phyloP scores from a whole-genome alignment of 345 rosid genomes.

The Melaleuca alternifolia region DNA sequence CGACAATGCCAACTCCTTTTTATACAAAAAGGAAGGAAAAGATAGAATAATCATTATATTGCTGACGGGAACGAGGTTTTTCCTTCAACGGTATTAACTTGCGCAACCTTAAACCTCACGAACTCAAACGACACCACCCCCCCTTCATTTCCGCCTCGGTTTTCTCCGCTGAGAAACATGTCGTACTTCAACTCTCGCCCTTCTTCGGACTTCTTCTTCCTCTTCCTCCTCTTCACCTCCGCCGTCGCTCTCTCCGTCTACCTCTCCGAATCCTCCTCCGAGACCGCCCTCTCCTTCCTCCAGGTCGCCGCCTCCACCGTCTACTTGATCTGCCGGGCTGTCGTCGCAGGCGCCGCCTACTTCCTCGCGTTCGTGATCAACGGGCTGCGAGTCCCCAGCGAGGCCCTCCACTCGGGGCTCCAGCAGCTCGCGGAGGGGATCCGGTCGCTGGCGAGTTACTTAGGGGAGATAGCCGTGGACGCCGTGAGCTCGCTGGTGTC shows the following conservation, averaged over 20 bases:
- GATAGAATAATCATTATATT: background rate
- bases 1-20: background rate
- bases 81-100: background rate
- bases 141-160: background rate
- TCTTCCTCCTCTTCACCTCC: background rate
- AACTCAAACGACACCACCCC: background rate
- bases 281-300: background rate
- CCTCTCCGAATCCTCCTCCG: background rate
- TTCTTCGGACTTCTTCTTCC: background rate
- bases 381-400: slow-evolving; percentile 16
- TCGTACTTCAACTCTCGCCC: background rate
- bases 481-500: slow-evolving; percentile 8
- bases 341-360: slow-evolving; percentile 2
- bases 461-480: slow-evolving; percentile 11
- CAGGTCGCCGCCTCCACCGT: background rate
- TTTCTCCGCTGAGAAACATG: background rate
- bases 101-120: background rate
- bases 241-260: background rate
- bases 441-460: slow-evolving; percentile 3
- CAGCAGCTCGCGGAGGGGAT: slow-evolving; percentile 13
- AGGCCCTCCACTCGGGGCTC: slow-evolving; percentile 18
- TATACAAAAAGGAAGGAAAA: background rate
- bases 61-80: background rate
- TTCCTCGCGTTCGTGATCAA: slow-evolving; percentile 16
- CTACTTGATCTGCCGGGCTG: background rate